phyloP scores from a whole-genome alignment of 2,329 filamentous ascomycete genomes.

The Hawksworthiomyces lignivorus region DNA sequence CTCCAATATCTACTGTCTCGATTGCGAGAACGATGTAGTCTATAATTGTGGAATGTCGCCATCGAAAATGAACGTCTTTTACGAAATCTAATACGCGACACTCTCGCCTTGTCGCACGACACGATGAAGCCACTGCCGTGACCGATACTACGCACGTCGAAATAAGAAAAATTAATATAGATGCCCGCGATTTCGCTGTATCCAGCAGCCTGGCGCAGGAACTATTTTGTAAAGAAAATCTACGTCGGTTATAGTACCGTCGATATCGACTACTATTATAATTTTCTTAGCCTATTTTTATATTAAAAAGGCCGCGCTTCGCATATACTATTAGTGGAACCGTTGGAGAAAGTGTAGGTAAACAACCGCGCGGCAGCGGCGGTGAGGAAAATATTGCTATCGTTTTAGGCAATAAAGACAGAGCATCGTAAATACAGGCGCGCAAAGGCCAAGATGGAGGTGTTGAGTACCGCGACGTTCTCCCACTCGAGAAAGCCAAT shows the following conservation, averaged over 20 bases:
- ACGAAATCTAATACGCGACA: constrained; percentile 39
- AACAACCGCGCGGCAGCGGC: constrained; percentile 47
- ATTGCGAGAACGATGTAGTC: constrained; percentile 40
- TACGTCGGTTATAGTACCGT: constrained; percentile 59
- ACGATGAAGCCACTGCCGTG: constrained; percentile 52
- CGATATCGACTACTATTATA: constrained; percentile 59
- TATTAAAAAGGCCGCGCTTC: constrained; percentile 55
- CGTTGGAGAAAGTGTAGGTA: constrained; percentile 54
- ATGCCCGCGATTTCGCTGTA: constrained; percentile 57
- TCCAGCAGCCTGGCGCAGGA: constrained; percentile 55
- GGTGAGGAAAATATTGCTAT: constrained; percentile 51
- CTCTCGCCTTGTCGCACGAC: constrained; percentile 37
- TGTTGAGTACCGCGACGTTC: constrained; percentile 58
- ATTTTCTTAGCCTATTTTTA: too few relatives aligned
- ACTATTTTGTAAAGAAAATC: constrained; percentile 55
- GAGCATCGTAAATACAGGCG: constrained; percentile 44
- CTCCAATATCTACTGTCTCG: constrained; percentile 32
- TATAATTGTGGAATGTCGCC: constrained; percentile 47
- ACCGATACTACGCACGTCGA: constrained; percentile 52
- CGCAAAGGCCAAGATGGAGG: constrained; percentile 51
- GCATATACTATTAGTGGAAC: constrained; percentile 56
- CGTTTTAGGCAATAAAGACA: constrained; percentile 56
- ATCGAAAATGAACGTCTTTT: constrained; percentile 49
- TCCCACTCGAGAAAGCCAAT: constrained; percentile 53
- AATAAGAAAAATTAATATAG: constrained; percentile 52